Evolutionary conservation across 2,329 filamentous ascomycete genomes (phyloP), one percentile per base, ranked within the genome.

Genomic region (Uncinocarpus reesii): DNA sequence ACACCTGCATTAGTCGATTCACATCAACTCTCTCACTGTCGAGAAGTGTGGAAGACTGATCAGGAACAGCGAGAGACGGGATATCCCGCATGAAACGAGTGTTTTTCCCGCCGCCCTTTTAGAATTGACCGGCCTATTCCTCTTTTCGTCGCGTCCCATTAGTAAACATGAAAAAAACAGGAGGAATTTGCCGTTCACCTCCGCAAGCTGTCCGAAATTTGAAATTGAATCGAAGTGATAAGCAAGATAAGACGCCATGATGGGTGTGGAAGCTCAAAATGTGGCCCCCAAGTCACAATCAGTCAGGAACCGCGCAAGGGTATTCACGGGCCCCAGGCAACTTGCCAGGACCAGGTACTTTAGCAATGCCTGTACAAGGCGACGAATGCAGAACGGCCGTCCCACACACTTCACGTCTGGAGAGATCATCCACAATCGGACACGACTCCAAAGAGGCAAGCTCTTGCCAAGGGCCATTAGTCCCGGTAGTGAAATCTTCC

Each of bases 261-360:
- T 6, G 15, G 18, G 34, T 10, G 34, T 34, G 41, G 40, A 47
- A 35, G 35, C 32, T 40, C 24, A 40, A 21, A 23, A 31, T 47
- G 15, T 26, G 44, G 44, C 44, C 44, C 44, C 44, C 44, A 47
- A 15, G 44, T 47, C 15, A 40, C 44, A 47, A 15, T 40, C 34
- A 40, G 26, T 40, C 44, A 47, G 44, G 44, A 38, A 47, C 44
- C 10, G 16, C 36, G 21, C 44, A 47, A 47, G 44, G 44, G 32
- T 47, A 47, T 47, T 31, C 34, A 38, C 44, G 44, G 44, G 21
- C 18, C n/a, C 42, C 32, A 36, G 20, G 42, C 31, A 36, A 28
- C 11, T 37, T 29, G 26, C 32, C 15, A 32, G 36, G 18, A 31
- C 35, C 7, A 34, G 44, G 44, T 4, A 26, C 34, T 35, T 32